These are phyloP conservation scores for Gillenia trifoliata DNA, from an alignment of 306 rosid species.

Conservation along the genomic window DNA sequence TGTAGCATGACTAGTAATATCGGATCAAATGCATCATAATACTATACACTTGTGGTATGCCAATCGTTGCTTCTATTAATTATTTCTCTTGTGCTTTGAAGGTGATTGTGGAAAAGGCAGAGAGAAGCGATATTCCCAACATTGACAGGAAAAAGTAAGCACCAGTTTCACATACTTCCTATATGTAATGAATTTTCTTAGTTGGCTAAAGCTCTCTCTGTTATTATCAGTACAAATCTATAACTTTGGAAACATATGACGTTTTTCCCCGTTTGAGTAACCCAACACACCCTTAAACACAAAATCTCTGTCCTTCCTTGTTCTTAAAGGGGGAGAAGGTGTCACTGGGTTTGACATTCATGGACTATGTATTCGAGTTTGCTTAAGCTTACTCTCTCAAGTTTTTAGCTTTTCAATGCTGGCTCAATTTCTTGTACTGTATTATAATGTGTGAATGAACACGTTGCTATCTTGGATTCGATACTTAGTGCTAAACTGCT, in stretches of 20 bases:
- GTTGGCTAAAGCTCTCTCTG: not conserved
- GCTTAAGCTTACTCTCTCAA: too few relatives aligned
- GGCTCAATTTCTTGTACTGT: not conserved
- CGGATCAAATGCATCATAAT: not conserved
- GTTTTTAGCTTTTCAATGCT: too few relatives aligned
- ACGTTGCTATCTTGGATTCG: not conserved
- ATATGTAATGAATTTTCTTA: not conserved
- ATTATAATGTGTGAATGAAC: not conserved
- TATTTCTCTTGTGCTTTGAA: constrained; percentile 12
- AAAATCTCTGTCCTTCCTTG: not conserved
- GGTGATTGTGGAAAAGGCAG: constrained; percentile 41
- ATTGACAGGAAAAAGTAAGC: constrained; percentile 51
- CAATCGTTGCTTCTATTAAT: not conserved
- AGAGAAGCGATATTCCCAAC: constrained; percentile 49
- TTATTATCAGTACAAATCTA: not conserved
- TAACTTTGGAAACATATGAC: not conserved
- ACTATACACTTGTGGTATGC: not conserved
- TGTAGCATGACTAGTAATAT: not conserved
- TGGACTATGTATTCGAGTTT: too few relatives aligned
- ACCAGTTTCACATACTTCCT: not conserved
- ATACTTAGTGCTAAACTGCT: not conserved
- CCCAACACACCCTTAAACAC: not conserved
- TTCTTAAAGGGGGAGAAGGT: not conserved
- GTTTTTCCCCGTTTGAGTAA: not conserved
- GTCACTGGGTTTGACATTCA: not conserved